A percentile compares a stretch with the other conserved stretches of the same genome.
phyloP scores from a whole-genome alignment of 164 flowering plant genomes.

The Piper betle region DNA sequence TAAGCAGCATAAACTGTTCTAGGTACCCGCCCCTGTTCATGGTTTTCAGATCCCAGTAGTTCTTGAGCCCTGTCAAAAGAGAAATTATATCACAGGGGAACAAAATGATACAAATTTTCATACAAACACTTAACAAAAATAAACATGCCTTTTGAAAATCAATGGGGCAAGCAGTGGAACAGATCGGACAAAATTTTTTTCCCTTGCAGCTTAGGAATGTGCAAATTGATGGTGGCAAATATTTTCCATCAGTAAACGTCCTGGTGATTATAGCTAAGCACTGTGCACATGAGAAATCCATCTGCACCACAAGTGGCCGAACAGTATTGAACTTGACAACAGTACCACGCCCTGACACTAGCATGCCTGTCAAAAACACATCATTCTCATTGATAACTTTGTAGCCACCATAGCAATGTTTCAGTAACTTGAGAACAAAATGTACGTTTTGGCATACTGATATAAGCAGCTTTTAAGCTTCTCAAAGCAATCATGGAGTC shows the following conservation, averaged over 20 bases:
- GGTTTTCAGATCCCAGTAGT: constrained; percentile 58
- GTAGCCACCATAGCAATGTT: too few relatives aligned
- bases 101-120: not conserved
- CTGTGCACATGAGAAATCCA: constrained; percentile 65
- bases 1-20: constrained; percentile 32
- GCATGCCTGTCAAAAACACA: constrained; percentile 18
- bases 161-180: constrained; percentile 58
- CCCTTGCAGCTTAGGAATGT: constrained; percentile 63
- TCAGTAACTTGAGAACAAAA: too few relatives aligned
- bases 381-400: too few relatives aligned
- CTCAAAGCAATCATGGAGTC: constrained; percentile 45
- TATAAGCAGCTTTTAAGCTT: too few relatives aligned
- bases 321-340: constrained; percentile 88
- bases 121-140: not conserved
- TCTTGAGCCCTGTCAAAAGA: constrained; percentile 58
- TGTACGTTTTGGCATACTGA: too few relatives aligned
- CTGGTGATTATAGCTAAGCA: constrained; percentile 50
- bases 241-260: constrained; percentile 85
- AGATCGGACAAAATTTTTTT: constrained; percentile 57
- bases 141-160: constrained; percentile 89
- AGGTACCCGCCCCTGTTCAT: constrained; percentile 96
- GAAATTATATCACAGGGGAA: not conserved
- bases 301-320: constrained; percentile 63
- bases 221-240: constrained; percentile 69
- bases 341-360: constrained; percentile 87